phyloP scores from a whole-genome alignment of 2,329 filamentous ascomycete species.

The Clarireedia paspali region DNA sequence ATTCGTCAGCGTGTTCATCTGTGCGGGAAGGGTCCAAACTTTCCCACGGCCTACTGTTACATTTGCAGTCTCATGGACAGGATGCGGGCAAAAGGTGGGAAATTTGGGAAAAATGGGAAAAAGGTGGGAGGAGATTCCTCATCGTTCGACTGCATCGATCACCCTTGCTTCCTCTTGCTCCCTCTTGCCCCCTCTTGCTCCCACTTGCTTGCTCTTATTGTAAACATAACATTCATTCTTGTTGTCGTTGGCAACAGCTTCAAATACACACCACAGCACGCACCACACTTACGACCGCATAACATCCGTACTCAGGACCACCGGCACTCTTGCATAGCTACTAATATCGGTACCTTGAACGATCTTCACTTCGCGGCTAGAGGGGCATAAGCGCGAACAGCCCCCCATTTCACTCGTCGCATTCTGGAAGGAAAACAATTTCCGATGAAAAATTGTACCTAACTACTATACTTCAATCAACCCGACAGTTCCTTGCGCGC shows the following conservation, averaged over 20 bases:
- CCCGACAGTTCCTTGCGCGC: background rate
- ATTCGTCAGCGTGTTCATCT: slow-evolving; percentile 1
- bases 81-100: too few relatives aligned
- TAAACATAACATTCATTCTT: too few relatives aligned
- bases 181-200: too few relatives aligned
- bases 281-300: too few relatives aligned
- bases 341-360: background rate
- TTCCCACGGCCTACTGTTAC: background rate
- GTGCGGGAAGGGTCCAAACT: background rate
- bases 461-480: background rate
- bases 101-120: too few relatives aligned
- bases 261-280: too few relatives aligned
- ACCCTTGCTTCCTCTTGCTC: too few relatives aligned
- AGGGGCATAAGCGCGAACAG: slow-evolving; percentile 4
- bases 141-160: too few relatives aligned
- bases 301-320: background rate
- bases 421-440: slow-evolving; percentile 7
- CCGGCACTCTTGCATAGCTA: background rate
- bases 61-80: background rate
- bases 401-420: background rate
- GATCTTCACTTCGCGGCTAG: slow-evolving; percentile 1
- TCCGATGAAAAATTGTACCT: slow-evolving; percentile 1
- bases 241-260: too few relatives aligned
- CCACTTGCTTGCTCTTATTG: too few relatives aligned
- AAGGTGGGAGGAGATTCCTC: too few relatives aligned